Conservation (phyloP, 208 protist genomes). For the Acanthamoeba castellanii region DNA sequence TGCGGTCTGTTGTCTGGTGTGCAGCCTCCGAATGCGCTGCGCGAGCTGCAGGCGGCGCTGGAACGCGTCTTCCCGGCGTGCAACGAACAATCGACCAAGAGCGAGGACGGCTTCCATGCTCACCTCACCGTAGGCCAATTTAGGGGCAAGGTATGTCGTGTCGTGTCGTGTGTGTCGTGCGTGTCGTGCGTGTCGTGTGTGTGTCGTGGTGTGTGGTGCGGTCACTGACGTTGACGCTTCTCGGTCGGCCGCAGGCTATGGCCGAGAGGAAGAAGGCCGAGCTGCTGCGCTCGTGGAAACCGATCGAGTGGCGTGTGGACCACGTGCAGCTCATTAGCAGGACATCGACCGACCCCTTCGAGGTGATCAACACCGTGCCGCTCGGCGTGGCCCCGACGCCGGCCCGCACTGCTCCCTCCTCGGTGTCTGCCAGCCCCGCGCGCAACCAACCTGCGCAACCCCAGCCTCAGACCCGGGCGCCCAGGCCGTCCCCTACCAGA, state of each 20-base stretch:
- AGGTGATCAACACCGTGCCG: slow-evolving; percentile 54
- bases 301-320: slow-evolving; percentile 60
- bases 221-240: neutral
- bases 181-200: too few relatives aligned
- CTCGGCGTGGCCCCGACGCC: neutral
- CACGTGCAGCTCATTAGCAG: slow-evolving; percentile 67
- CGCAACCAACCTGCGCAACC: neutral
- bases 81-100: slow-evolving; percentile 75
- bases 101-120: slow-evolving; percentile 75
- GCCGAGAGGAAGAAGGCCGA: slow-evolving; percentile 45
- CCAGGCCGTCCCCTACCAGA: neutral
- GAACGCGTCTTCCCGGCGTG: slow-evolving; percentile 71
- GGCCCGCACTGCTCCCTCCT: neutral
- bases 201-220: neutral
- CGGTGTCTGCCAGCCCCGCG: neutral
- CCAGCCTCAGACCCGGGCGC: neutral
- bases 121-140: slow-evolving; percentile 86
- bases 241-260: neutral
- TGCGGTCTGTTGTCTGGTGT: neutral
- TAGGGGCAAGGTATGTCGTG: slow-evolving; percentile 38
- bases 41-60: slow-evolving; percentile 73
- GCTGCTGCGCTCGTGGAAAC: slow-evolving; percentile 9
- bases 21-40: slow-evolving; percentile 70
- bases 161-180: neutral
- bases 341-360: slow-evolving; percentile 16